phyloP scores from a whole-genome alignment of 306 rosid species.

The Begonia fuchsioides region DNA sequence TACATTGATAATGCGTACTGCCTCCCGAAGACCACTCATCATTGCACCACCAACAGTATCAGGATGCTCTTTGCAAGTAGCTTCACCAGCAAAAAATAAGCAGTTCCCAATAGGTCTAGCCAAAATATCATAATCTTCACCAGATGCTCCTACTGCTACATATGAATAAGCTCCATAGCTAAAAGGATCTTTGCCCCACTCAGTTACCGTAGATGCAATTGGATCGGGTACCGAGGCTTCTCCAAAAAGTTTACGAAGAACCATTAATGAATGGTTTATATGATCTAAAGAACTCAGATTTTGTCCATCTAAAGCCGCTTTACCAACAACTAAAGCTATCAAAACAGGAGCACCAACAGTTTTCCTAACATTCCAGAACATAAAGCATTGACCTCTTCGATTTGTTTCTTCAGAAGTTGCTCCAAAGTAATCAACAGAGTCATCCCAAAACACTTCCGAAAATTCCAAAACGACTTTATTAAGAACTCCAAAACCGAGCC shows the following conservation, averaged over 20 bases:
- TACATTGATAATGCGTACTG: slow-evolving; percentile 85
- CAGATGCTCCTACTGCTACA: slow-evolving; percentile 95
- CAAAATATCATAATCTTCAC: slow-evolving; percentile 88
- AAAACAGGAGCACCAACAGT: slow-evolving; percentile 98
- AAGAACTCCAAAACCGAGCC: slow-evolving; percentile 96
- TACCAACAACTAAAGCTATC: slow-evolving; percentile 91
- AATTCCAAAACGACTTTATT: slow-evolving; percentile 89
- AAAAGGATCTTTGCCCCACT: slow-evolving; percentile 98
- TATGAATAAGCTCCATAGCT: slow-evolving; percentile 95
- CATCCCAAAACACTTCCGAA: slow-evolving; percentile 95
- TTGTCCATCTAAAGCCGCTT: slow-evolving; percentile 88
- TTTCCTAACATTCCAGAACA: slow-evolving; percentile 97
- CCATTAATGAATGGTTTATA: slow-evolving; percentile 70
- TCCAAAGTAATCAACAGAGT: slow-evolving; percentile 95
- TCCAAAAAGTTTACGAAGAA: slow-evolving; percentile 91
- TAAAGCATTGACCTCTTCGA: slow-evolving; percentile 87
- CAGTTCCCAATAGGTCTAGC: slow-evolving; percentile 86
- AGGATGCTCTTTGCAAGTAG: slow-evolving; percentile 99
- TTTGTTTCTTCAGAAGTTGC: slow-evolving; percentile 89
- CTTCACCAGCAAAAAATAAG: slow-evolving; percentile 99
- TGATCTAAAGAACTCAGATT: slow-evolving; percentile 57
- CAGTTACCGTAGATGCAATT: slow-evolving; percentile 82
- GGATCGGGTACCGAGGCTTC: slow-evolving; percentile 85
- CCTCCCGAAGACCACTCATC: slow-evolving; percentile 98
- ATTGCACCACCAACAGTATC: slow-evolving; percentile 99